A percentile compares a stretch with the other conserved stretches of the same genome.
phyloP scores from a whole-genome alignment of 2,329 filamentous ascomycete species.

The Periconia macrospinosa region DNA sequence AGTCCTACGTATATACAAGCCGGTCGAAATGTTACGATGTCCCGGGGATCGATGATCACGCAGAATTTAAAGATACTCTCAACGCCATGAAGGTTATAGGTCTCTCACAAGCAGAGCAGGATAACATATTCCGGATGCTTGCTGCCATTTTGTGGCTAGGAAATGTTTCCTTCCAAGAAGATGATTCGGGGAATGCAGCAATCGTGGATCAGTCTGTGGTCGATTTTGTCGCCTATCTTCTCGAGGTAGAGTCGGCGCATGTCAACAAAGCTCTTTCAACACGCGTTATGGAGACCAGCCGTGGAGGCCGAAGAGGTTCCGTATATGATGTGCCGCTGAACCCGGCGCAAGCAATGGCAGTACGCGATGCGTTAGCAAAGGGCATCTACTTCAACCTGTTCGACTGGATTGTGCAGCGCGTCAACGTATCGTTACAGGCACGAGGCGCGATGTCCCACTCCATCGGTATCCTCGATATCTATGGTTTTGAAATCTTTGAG shows the following conservation, averaged over 20 bases:
- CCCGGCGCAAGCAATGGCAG: slow-evolving; percentile 79
- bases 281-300: slow-evolving; percentile 75
- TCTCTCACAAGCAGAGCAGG: slow-evolving; percentile 82
- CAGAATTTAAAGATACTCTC: slow-evolving; percentile 86
- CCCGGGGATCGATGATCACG: slow-evolving; percentile 86
- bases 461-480: slow-evolving; percentile 97
- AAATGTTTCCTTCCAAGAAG: slow-evolving; percentile 88
- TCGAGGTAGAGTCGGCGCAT: slow-evolving; percentile 81
- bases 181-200: slow-evolving; percentile 83
- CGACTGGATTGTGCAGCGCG: slow-evolving; percentile 94
- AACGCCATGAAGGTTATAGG: slow-evolving; percentile 96
- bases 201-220: slow-evolving; percentile 89
- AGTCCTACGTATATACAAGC: slow-evolving; percentile 92
- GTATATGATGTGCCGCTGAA: slow-evolving; percentile 80
- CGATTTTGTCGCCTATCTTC: slow-evolving; percentile 89
- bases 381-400: slow-evolving; percentile 98
- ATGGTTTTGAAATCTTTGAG: slow-evolving; percentile 98
- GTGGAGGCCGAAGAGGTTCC: slow-evolving; percentile 67
- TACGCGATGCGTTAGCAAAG: slow-evolving; percentile 88
- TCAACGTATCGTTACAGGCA: slow-evolving; percentile 85
- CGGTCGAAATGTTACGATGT: slow-evolving; percentile 94
- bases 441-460: slow-evolving; percentile 75
- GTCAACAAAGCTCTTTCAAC: slow-evolving; percentile 87
- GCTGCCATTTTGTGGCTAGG: slow-evolving; percentile 91
- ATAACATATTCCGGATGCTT: slow-evolving; percentile 95